Evolutionary conservation across 2,329 filamentous ascomycete genomes (phyloP), one percentile per base, ranked within the genome.

Genomic region (Xylariales sp.): DNA sequence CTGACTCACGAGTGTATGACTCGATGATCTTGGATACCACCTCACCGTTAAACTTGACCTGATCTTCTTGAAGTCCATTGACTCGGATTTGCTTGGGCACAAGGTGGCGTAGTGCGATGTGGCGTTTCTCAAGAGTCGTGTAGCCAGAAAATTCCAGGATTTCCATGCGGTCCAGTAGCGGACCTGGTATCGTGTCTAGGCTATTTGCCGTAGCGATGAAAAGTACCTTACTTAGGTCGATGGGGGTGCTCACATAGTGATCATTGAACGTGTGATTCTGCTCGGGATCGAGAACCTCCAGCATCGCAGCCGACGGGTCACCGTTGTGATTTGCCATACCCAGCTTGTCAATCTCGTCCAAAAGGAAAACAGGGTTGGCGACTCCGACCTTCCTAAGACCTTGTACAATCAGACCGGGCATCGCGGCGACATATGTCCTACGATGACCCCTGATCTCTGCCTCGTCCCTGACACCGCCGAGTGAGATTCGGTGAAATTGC

Each of bases 341-440:
- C 69, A 99, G 88, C 85, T 99, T 99, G 84, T 99, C 96, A 73
- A 99, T 97, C 82, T 99, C 96, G 77, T 99, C 96, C 12, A 99
- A 89, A 53, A 99, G 83, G 81, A 99, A 93, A 64, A 99, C 95
- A 0, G 96, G 96, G 77, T 99, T 99, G 2, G 93, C 89, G 23
- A 98, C 95, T 54, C 94, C 95, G 39, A 97, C 95, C 82, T 98
- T 99, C 82, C 96, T 94, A 63, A 99, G 79, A 0, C 95, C 96
- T 78, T 94, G 94, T 36, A 98, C 94, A 67, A 99, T 92, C 63
- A 98, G 85, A 62, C 96, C 96, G 9, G 96, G 96, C 95, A 99
- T 97, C n/a, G 96, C 96, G 28, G 96, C 96, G 66, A 99, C 96
- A 77, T 99, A 99, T 0, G 96, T 99, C 73, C 96, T 87, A 64